These are phyloP conservation scores for Penstemon davidsonii DNA, from an alignment of 257 asterid species.

Conservation along the genomic window DNA sequence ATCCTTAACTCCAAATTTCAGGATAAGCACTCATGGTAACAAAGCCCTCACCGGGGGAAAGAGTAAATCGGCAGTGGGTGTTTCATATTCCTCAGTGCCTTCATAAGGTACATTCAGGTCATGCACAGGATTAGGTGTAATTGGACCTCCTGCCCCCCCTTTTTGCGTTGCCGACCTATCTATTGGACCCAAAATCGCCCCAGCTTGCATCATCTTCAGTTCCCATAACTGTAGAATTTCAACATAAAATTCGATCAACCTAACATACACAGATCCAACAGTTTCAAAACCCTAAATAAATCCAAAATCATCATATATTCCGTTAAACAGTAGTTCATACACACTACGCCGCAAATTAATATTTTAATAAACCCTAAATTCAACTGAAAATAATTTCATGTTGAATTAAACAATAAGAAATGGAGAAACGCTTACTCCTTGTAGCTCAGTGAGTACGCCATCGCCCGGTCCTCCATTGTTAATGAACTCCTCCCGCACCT, in stretches of 20 bases:
- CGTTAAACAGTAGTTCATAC: slow-evolving; percentile 17
- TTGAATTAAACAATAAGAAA: neutral
- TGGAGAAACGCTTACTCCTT: slow-evolving; percentile 57
- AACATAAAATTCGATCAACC: slow-evolving; percentile 27
- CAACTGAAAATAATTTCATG: neutral
- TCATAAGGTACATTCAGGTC: slow-evolving; percentile 95
- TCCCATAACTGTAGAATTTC: slow-evolving; percentile 70
- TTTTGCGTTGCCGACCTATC: slow-evolving; percentile 66
- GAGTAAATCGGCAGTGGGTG: slow-evolving; percentile 92
- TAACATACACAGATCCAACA: slow-evolving; percentile 30
- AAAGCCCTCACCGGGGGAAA: slow-evolving; percentile 83
- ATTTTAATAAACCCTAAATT: slow-evolving; percentile 33
- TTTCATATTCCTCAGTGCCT: slow-evolving; percentile 93
- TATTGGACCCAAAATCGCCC: slow-evolving; percentile 76
- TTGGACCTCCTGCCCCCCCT: slow-evolving; percentile 55
- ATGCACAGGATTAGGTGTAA: slow-evolving; percentile 67
- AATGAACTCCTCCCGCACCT: slow-evolving; percentile 80
- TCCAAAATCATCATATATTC: slow-evolving; percentile 22
- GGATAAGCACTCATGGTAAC: neutral
- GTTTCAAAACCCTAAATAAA: slow-evolving; percentile 25
- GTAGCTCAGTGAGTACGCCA: slow-evolving; percentile 77
- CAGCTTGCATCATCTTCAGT: slow-evolving; percentile 90
- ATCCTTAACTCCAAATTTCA: slow-evolving; percentile 13
- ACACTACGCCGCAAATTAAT: neutral
- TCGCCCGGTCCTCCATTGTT: slow-evolving; percentile 89